These are phyloP conservation scores for Nicotiana undulata DNA, from an alignment of 257 asterid genomes.

Conservation along the genomic window DNA sequence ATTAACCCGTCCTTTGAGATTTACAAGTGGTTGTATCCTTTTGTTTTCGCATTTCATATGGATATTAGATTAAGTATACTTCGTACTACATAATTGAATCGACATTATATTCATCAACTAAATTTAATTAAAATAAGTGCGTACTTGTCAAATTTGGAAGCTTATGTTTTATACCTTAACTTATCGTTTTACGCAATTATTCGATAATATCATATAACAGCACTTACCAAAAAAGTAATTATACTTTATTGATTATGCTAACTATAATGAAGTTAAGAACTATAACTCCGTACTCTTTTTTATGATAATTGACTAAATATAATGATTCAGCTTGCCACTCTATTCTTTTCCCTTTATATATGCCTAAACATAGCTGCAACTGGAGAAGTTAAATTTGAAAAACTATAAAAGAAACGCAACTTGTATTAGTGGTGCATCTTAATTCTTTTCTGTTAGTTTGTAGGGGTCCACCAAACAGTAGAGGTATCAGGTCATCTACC, in stretches of 20 bases:
- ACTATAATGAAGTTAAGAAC: background rate
- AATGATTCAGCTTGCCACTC: constrained; percentile 1
- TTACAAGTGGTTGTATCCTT: background rate
- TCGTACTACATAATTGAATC: background rate
- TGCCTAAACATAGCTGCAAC: background rate
- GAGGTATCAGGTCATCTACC: too few species aligned
- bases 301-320: background rate
- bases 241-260: background rate
- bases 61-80: background rate
- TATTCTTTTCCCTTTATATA: background rate
- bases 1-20: background rate
- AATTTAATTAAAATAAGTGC: too few species aligned
- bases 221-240: background rate
- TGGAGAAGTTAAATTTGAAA: background rate
- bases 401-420: background rate
- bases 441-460: too few species aligned
- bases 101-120: too few species aligned
- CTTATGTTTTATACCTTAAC: background rate
- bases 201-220: background rate
- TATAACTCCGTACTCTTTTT: background rate
- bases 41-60: background rate
- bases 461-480: too few species aligned
- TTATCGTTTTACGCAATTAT: background rate
- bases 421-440: background rate
- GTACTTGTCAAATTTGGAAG: background rate